Conservation (phyloP, 1,284 basidiomycete species). For the Ustilago crameri region DNA sequence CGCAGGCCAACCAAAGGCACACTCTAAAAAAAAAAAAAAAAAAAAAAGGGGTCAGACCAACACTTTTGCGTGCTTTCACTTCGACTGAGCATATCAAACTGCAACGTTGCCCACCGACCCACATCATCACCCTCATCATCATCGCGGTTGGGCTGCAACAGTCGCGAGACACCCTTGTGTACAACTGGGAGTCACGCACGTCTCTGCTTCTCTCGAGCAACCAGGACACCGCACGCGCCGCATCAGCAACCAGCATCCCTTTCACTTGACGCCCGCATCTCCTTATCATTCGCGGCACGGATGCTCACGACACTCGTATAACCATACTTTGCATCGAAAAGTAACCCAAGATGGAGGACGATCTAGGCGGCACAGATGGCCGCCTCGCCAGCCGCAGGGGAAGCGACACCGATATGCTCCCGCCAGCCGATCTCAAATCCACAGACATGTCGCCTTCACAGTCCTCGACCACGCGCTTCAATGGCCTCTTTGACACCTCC, state of each 20-base stretch:
- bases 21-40: no score
- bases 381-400: conserved; percentile 19
- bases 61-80: conserved; percentile 5
- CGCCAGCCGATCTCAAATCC: conserved; percentile 13
- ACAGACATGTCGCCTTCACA: conserved; percentile 37
- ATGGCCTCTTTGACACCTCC: conserved; percentile 26
- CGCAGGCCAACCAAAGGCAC: conserved; percentile 7
- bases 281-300: not conserved
- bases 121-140: not conserved
- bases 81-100: not conserved
- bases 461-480: conserved; percentile 26
- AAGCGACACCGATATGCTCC: conserved; percentile 14
- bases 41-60: conserved; percentile 13
- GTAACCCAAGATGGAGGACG: conserved; percentile 25
- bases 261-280: no score
- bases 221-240: no score
- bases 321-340: not conserved
- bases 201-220: no score
- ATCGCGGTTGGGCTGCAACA: not conserved
- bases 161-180: no score
- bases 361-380: conserved; percentile 16
- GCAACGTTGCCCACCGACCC: not conserved
- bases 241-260: no score
- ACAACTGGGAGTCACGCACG: no score
- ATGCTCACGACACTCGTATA: conserved; percentile 1